phyloP scores from a whole-genome alignment of 192 early-diverging fungal genomes.

The Podochytrium sp. region DNA sequence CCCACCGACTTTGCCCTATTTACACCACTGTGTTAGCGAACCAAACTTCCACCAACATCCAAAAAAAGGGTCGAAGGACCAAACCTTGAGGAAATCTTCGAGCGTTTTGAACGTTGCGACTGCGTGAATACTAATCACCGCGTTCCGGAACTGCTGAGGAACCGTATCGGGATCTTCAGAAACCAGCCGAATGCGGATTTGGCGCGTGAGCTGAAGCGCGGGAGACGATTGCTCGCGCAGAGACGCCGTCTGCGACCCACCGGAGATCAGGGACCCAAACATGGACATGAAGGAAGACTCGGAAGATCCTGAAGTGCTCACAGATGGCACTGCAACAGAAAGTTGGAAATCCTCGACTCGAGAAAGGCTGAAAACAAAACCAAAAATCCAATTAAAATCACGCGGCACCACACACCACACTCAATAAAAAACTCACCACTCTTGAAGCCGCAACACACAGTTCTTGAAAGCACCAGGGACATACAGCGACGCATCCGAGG shows the following conservation, averaged over 20 bases:
- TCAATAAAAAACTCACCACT: no score
- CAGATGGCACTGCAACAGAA: slow-evolving; percentile 44
- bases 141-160: slow-evolving; percentile 50
- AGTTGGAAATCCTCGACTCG: slow-evolving; percentile 74
- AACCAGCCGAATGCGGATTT: slow-evolving; percentile 68
- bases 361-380: no score
- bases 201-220: slow-evolving; percentile 71
- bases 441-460: slow-evolving; percentile 72
- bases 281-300: background rate
- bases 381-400: no score
- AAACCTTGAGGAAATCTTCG: slow-evolving; percentile 77
- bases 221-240: slow-evolving; percentile 29
- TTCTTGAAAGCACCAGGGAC: slow-evolving; percentile 55
- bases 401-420: no score
- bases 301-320: background rate
- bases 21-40: no score
- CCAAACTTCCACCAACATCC: slow-evolving; percentile 48
- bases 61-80: no score
- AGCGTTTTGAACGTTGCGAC: slow-evolving; percentile 79
- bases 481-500: slow-evolving; percentile 20
- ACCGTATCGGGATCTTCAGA: slow-evolving; percentile 55
- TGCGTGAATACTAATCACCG: slow-evolving; percentile 83
- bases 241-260: background rate
- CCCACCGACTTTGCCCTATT: background rate
- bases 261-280: background rate